Evolutionary conservation across 2,329 filamentous ascomycete genomes (phyloP).

Genomic region (Talaromyces sp.): DNA sequence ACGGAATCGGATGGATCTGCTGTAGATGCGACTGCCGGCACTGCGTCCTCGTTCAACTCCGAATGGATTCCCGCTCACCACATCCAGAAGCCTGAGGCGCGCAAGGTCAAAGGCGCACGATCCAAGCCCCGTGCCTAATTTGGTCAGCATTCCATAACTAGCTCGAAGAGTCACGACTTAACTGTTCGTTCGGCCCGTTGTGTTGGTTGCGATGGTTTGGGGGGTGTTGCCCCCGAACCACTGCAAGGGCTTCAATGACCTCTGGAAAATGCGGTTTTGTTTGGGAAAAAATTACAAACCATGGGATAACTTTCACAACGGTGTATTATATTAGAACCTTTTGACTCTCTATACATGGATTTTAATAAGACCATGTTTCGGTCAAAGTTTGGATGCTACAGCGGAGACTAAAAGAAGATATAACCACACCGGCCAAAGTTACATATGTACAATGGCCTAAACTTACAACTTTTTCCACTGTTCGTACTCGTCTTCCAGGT

Average conservation of each 20-base stretch:
- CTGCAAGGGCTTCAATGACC: neutral
- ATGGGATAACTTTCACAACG: neutral
- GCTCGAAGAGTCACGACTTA: neutral
- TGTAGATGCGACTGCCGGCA: constrained; percentile 54
- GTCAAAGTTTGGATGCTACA: neutral
- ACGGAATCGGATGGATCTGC: constrained; percentile 39
- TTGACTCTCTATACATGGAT: constrained; percentile 2
- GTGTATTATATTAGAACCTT: constrained; percentile 9
- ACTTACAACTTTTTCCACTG: constrained; percentile 56
- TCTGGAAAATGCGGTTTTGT: neutral
- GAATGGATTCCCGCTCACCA: constrained; percentile 91
- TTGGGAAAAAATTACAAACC: neutral
- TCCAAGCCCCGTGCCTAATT: constrained; percentile 30
- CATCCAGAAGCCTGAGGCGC: constrained; percentile 74
- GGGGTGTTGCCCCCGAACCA: neutral
- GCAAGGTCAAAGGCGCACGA: constrained; percentile 50
- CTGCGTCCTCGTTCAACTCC: constrained; percentile 75
- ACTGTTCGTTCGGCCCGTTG: neutral
- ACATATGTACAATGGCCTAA: neutral
- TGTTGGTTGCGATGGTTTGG: neutral
- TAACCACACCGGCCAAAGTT: neutral
- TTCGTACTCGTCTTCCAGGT: constrained; percentile 70
- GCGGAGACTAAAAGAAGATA: neutral
- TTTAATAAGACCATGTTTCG: neutral
- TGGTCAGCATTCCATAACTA: neutral